phyloP scores from a whole-genome alignment of 2,329 filamentous ascomycete species.

The Aspergillus terreus region DNA sequence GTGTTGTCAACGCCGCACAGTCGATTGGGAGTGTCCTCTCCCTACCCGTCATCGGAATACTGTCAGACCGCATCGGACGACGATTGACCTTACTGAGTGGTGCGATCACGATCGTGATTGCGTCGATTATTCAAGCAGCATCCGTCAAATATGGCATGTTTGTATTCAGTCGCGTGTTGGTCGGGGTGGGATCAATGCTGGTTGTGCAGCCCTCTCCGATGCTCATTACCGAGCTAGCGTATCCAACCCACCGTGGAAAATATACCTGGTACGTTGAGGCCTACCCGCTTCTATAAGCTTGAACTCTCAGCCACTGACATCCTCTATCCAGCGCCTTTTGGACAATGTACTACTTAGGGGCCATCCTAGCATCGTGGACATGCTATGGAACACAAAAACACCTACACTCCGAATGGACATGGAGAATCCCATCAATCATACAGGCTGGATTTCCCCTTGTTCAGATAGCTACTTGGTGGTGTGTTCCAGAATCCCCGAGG shows the following conservation, averaged over 20 bases:
- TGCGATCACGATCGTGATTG: constrained; percentile 42
- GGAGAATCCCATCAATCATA: constrained; percentile 22
- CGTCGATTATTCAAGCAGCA: constrained; percentile 33
- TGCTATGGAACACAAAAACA: constrained; percentile 16
- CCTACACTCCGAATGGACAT: constrained; percentile 19
- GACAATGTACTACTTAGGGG: constrained; percentile 17
- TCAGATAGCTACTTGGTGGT: constrained; percentile 1
- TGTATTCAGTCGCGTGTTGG: constrained; percentile 57
- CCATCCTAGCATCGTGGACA: constrained; percentile 16
- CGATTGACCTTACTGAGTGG: constrained; percentile 38
- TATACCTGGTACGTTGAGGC: constrained; percentile 18
- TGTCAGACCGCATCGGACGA: constrained; percentile 42
- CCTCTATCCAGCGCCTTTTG: constrained; percentile 9
- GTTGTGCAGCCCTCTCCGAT: constrained; percentile 23
- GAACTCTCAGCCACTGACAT: constrained; percentile 19
- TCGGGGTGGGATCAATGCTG: constrained; percentile 60
- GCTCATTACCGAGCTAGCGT: constrained; percentile 28
- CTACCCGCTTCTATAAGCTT: not conserved
- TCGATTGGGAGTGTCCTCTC: constrained; percentile 40
- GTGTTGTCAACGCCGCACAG: constrained; percentile 44
- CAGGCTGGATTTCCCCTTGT: constrained; percentile 18
- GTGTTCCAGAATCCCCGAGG: not conserved
- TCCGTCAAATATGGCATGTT: constrained; percentile 42
- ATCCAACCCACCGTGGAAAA: constrained; percentile 28
- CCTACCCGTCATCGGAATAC: constrained; percentile 29